Evolutionary conservation across 352 stramenopile genomes (phyloP).

Genomic region (Saprolegnia parasitica): DNA sequence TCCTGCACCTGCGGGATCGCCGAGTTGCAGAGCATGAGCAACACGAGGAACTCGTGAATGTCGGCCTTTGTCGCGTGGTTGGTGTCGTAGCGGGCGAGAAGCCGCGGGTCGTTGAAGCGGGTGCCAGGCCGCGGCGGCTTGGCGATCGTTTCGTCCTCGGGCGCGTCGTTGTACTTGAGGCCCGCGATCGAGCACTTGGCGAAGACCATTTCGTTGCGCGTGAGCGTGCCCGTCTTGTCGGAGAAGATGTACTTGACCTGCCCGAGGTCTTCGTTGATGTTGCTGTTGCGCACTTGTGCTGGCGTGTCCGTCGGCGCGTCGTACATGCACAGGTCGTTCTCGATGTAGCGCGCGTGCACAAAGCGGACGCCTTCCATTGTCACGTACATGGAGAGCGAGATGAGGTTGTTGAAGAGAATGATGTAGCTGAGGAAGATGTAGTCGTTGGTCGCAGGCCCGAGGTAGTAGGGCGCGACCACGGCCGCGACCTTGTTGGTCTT

Average conservation of each 20-base stretch:
- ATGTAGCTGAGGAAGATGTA: conserved; percentile 89
- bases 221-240: conserved; percentile 85
- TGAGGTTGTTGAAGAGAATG: conserved; percentile 87
- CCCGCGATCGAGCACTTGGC: conserved; percentile 90
- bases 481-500: conserved; percentile 38
- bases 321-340: conserved; percentile 83
- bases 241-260: conserved; percentile 90
- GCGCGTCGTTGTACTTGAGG: conserved; percentile 87
- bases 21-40: conserved; percentile 85
- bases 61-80: conserved; percentile 81
- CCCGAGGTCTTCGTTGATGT: conserved; percentile 85
- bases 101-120: conserved; percentile 68
- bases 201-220: conserved; percentile 87
- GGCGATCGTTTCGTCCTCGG: conserved; percentile 38
- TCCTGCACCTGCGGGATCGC: conserved; percentile 67
- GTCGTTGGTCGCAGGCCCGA: conserved; percentile 37
- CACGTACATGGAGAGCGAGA: conserved; percentile 86
- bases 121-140: conserved; percentile 52
- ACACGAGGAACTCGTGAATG: conserved; percentile 78
- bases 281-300: conserved; percentile 79
- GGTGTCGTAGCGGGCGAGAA: conserved; percentile 65
- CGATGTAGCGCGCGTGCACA: conserved; percentile 79
- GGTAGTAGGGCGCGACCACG: background rate
- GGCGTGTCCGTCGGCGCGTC: conserved; percentile 63
- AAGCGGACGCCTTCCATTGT: conserved; percentile 88